Evolutionary conservation across 2,329 filamentous ascomycete genomes (phyloP), one percentile per base, ranked within the genome.

Genomic region (Neofusicoccum sp.): DNA sequence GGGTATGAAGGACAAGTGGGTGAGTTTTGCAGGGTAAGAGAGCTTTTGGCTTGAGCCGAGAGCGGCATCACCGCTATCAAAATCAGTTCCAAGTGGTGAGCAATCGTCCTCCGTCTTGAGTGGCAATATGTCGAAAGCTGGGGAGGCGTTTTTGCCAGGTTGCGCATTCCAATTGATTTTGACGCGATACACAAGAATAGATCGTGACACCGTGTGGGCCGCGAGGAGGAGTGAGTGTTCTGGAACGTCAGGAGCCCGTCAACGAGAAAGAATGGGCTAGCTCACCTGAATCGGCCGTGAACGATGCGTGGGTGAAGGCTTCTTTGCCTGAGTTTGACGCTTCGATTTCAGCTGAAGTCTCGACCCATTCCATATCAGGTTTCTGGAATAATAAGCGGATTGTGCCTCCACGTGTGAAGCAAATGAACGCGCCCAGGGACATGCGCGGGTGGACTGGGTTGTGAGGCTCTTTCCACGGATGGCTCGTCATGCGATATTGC

Each of bases 371-470:
- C 62, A 82, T 85, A 73, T 88, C 92, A 47, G 86, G 87, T 67
- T 93, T 91, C 44, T 90, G 86, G 78, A 89, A 97, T 54, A 93
- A 83, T 70, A 97, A 81, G 70, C 88, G 89, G 61, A 97, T 80
- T 52, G 86, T 78, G 6, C 91, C 92, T 68, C 87, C 87, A 48
- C 88, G 85, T 34, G 91, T 95, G 60, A 97, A 84, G 67, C 88
- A 90, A 11, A 97, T 77, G 47, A 97, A 77, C 1, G 91, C 90
- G 54, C 90, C 89, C 29, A 54, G 47, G n/a, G 59, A 62, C 59
- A 54, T n/a, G 6, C 58, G 58, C 31, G 45, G 37, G 39, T 45
- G 48, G 11, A 86, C 85, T 0, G 90, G 89, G 73, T 96, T 92
- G 65, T 85, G 88, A 4, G 93, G 91, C 3, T 89, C 89, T 45